phyloP scores from a whole-genome alignment of 305 asterid species.

The Fraxinus nigra region DNA sequence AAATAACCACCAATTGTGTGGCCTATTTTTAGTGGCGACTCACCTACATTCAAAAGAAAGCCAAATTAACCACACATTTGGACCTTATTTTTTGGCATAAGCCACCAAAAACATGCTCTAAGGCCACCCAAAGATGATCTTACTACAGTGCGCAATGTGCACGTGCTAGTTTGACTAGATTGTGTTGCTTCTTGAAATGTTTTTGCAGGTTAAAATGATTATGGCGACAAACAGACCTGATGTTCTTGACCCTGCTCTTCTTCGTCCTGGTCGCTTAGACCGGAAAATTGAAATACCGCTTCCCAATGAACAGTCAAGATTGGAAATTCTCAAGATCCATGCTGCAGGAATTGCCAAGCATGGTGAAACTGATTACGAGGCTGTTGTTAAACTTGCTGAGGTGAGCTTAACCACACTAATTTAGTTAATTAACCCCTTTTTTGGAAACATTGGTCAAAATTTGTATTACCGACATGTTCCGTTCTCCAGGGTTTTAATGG shows the following conservation, averaged over 20 bases:
- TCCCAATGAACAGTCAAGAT: slow-evolving; percentile 93
- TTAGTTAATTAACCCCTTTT: not conserved
- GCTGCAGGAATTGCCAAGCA: slow-evolving; percentile 97
- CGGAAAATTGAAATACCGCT: slow-evolving; percentile 86
- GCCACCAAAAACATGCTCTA: not conserved
- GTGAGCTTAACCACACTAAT: slow-evolving; percentile 31
- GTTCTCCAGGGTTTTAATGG: slow-evolving; percentile 74
- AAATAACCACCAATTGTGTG: not conserved
- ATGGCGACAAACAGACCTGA: slow-evolving; percentile 95
- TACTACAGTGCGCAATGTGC: not conserved
- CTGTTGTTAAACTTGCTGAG: slow-evolving; percentile 97
- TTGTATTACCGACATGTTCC: not conserved
- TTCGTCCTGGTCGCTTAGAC: slow-evolving; percentile 91
- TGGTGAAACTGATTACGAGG: slow-evolving; percentile 95
- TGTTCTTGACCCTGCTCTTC: slow-evolving; percentile 93
- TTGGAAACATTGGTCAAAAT: not conserved
- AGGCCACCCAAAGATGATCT: not conserved
- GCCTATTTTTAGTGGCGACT: not conserved
- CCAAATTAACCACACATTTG: not conserved
- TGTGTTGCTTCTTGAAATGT: slow-evolving; percentile 15
- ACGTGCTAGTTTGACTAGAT: slow-evolving; percentile 6
- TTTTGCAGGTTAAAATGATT: slow-evolving; percentile 78
- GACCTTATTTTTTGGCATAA: not conserved
- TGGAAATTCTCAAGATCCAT: slow-evolving; percentile 90
- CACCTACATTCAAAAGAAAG: not conserved